These are phyloP conservation scores for Pseudozyma pruni DNA, from an alignment of 1,284 basidiomycete species.

Conservation along the genomic window DNA sequence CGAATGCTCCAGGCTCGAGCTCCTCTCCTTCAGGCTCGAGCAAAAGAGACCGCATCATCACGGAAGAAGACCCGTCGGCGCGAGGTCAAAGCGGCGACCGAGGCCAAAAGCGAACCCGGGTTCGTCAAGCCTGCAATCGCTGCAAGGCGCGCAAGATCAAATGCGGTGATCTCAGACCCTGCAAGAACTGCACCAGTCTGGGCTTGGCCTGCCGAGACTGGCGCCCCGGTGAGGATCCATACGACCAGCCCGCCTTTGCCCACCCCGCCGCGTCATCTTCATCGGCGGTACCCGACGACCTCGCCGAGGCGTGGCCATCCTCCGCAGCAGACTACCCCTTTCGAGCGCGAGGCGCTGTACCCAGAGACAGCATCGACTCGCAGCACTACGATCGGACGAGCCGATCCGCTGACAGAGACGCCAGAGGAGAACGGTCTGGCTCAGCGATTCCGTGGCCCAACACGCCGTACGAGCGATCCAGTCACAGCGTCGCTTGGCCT, in stretches of 20 bases:
- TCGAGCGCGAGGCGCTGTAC: slow-evolving; percentile 1
- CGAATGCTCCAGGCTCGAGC: slow-evolving; percentile 13
- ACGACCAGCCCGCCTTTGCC: slow-evolving; percentile 16
- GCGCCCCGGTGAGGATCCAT: slow-evolving; percentile 44
- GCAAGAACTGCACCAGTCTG: slow-evolving; percentile 48
- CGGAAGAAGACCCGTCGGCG: slow-evolving; percentile 14
- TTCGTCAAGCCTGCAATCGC: slow-evolving; percentile 51
- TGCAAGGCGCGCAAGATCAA: slow-evolving; percentile 55
- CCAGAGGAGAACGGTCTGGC: slow-evolving; percentile 23
- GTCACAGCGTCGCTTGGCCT: slow-evolving; percentile 45
- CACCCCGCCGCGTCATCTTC: slow-evolving; percentile 31
- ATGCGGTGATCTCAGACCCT: slow-evolving; percentile 46
- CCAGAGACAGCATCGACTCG: slow-evolving; percentile 3
- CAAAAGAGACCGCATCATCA: slow-evolving; percentile 35
- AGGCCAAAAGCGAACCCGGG: slow-evolving; percentile 35
- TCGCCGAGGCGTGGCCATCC: slow-evolving; percentile 17
- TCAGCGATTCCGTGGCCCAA: slow-evolving; percentile 50
- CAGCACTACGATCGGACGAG: slow-evolving; percentile 11
- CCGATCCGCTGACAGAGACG: slow-evolving; percentile 15
- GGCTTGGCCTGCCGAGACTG: slow-evolving; percentile 45
- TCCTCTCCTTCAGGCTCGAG: slow-evolving; percentile 22
- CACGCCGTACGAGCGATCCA: slow-evolving; percentile 41
- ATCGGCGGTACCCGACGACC: neutral
- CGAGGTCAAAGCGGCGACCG: slow-evolving; percentile 16
- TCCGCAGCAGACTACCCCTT: slow-evolving; percentile 12